phyloP scores from a whole-genome alignment of 805 yeast genomes.

The Jamesozyma jinghongensis region DNA sequence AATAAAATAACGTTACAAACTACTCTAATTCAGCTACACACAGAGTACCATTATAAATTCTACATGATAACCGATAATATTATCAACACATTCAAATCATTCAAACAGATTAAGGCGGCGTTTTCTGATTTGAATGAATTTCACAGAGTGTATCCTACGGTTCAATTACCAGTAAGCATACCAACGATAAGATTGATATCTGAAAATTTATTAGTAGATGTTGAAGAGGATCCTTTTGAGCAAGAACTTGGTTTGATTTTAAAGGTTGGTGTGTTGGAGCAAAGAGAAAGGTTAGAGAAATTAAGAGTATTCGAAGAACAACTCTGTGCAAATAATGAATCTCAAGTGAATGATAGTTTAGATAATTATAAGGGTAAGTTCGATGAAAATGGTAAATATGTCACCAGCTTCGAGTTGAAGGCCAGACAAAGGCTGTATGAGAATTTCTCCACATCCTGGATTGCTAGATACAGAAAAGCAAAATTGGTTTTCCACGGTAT shows the following conservation, averaged over 20 bases:
- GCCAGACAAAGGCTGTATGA: constrained; percentile 17
- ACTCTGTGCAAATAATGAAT: neutral
- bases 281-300: constrained; percentile 40
- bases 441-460: constrained; percentile 37
- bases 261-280: constrained; percentile 52
- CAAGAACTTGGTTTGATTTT: constrained; percentile 47
- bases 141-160: constrained; percentile 18
- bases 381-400: neutral
- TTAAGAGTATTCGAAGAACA: constrained; percentile 17
- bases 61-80: constrained; percentile 45
- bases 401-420: constrained; percentile 1
- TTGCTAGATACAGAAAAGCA: constrained; percentile 28
- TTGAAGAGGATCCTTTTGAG: constrained; percentile 63
- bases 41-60: constrained; percentile 32
- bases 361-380: too few relatives aligned
- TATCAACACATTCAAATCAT: constrained; percentile 40
- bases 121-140: constrained; percentile 31
- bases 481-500: constrained; percentile 22
- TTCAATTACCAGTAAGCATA: constrained; percentile 24
- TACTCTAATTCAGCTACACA: constrained; percentile 19
- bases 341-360: too few relatives aligned
- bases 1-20: constrained; percentile 10
- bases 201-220: constrained; percentile 35
- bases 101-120: constrained; percentile 37
- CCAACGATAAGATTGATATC: constrained; percentile 39